Percentiles rank a stretch among this genome's conserved stretches.
phyloP scores from a whole-genome alignment of 2,329 filamentous ascomycete species.

The Hymenotorrendiella dingleyae region DNA sequence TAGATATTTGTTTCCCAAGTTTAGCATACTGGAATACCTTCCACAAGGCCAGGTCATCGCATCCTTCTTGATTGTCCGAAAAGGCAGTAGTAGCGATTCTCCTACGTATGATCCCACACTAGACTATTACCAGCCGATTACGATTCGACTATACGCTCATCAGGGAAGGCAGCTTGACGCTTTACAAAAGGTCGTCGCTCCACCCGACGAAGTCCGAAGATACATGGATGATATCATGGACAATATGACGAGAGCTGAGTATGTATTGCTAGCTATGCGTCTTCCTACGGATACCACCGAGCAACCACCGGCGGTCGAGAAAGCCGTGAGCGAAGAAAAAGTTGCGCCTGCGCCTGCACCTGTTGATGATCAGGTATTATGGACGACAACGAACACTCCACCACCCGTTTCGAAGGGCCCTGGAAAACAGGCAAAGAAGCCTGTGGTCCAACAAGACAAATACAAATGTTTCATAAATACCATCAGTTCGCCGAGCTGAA shows the following conservation, averaged over 20 bases:
- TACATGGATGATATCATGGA: slow-evolving; percentile 69
- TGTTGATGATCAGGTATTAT: slow-evolving; percentile 20
- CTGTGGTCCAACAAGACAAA: slow-evolving; percentile 38
- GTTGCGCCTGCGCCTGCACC: too few species aligned
- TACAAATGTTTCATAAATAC: slow-evolving; percentile 40
- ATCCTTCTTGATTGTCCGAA: slow-evolving; percentile 72
- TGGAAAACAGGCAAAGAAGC: slow-evolving; percentile 23
- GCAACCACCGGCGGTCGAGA: slow-evolving; percentile 11
- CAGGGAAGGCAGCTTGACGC: slow-evolving; percentile 54
- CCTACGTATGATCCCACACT: slow-evolving; percentile 56
- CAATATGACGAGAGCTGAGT: slow-evolving; percentile 62
- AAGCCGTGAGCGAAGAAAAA: slow-evolving; percentile 7
- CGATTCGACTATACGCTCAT: slow-evolving; percentile 50
- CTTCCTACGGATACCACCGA: slow-evolving; percentile 41
- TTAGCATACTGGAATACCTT: slow-evolving; percentile 68
- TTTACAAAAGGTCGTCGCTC: slow-evolving; percentile 54
- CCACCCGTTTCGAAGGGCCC: slow-evolving; percentile 4
- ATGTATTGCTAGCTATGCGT: slow-evolving; percentile 61
- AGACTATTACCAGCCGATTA: slow-evolving; percentile 74
- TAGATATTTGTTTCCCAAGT: slow-evolving; percentile 72
- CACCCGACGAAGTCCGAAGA: slow-evolving; percentile 54
- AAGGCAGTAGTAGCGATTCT: slow-evolving; percentile 57
- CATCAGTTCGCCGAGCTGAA: slow-evolving; percentile 8
- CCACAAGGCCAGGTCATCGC: slow-evolving; percentile 58
- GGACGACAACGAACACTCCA: slow-evolving; percentile 22